Evolutionary conservation across 352 stramenopile species (phyloP), one percentile per base, ranked within the genome.

Genomic region (Phytophthora litchii): DNA sequence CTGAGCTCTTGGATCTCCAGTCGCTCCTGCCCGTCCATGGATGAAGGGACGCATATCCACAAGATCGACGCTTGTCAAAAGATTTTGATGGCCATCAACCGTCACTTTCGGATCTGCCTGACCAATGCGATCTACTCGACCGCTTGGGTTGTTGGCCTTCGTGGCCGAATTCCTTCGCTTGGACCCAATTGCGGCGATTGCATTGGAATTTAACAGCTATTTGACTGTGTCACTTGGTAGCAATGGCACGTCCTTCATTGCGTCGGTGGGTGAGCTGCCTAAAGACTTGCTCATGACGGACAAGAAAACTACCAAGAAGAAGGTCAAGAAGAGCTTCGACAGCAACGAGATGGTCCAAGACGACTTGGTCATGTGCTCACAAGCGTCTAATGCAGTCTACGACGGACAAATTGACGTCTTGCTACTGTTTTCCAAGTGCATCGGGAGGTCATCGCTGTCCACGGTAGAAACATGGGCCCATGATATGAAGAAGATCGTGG

Each of bases 361-460:
- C n/a, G 59, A 67, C 19, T 20, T 67, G 27, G 6, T 62, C 51
- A 62, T 62, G 59, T 62, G 59, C 51, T 67, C 59, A 3, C 42
- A 67, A 25, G 17, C 20, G 16, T 6, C 43, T 0, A 14, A 54
- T 2, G 52, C 43, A 20, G 56, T 72, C 41, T 60, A 51, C 31
- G 40, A 60, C 23, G 64, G 49, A 12, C 34, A 53, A 2, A 67
- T 70, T n/a, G 77, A 72, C 16, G 75, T 87, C 2, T 21, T 88
- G 10, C 58, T 88, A 10, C 58, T 67, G 14, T 74, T 91, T 52
- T 87, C 78, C 37, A 82, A 85, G 44, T 88, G 78, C 29, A 23
- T 88, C n/a, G 68, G 67, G 46, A 42, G 64, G 10, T 57, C 62
- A 16, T 32, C 59, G 11, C 48, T 91, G 3, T 35, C 44, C 13